phyloP scores from a whole-genome alignment of 164 flowering plant genomes.

The Umbilicus rupestris region DNA sequence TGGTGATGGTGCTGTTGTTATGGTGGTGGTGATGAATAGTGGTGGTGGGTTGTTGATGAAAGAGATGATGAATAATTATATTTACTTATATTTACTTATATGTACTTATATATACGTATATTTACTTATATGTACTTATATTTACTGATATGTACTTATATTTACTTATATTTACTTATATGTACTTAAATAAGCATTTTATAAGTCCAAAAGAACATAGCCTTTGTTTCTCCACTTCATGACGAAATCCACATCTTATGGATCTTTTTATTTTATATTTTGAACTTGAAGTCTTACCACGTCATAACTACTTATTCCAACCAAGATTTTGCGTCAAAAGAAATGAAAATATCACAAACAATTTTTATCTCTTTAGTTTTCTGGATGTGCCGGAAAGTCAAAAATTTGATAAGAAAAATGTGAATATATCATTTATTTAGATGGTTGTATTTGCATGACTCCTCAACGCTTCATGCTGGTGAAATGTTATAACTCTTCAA shows the following conservation, averaged over 20 bases:
- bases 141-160: not conserved
- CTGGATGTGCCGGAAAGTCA: no score
- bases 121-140: no score
- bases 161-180: no score
- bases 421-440: not conserved
- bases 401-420: not conserved
- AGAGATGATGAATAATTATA: no score
- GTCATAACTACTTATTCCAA: no score
- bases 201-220: no score
- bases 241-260: not conserved
- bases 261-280: not conserved
- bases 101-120: no score
- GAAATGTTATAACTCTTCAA: not conserved
- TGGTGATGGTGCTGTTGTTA: no score
- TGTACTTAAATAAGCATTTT: no score
- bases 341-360: not conserved
- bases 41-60: no score
- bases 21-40: no score
- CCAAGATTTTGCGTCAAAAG: not conserved
- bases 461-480: not conserved
- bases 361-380: not conserved
- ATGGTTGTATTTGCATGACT: not conserved
- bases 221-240: not conserved
- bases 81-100: no score
- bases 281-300: not conserved